These are phyloP conservation scores for Potentilla sterilis DNA, from an alignment of 306 rosid genomes.

Conservation along the genomic window DNA sequence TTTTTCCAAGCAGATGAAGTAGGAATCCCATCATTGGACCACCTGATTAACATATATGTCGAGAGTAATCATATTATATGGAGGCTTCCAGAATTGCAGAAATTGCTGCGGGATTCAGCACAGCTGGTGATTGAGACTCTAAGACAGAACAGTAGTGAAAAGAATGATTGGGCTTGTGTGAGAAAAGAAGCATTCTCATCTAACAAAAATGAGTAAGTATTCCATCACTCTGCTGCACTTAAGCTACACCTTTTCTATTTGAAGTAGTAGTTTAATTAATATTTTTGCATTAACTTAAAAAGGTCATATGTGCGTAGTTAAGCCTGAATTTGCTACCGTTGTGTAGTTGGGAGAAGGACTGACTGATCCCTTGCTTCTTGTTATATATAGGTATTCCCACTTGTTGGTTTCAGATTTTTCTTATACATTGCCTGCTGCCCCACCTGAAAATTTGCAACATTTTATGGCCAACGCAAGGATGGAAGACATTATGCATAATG, in stretches of 20 bases:
- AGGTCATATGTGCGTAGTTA: not conserved
- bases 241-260: not conserved
- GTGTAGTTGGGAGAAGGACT: slow-evolving; percentile 7
- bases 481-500: slow-evolving; percentile 50
- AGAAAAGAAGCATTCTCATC: slow-evolving; percentile 90
- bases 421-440: slow-evolving; percentile 64
- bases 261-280: slow-evolving; percentile 1
- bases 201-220: slow-evolving; percentile 84
- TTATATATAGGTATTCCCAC: slow-evolving; percentile 72
- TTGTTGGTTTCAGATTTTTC: slow-evolving; percentile 88
- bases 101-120: slow-evolving; percentile 63
- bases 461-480: slow-evolving; percentile 66
- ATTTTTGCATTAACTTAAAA: not conserved
- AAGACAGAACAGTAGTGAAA: slow-evolving; percentile 54
- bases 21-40: slow-evolving; percentile 75
- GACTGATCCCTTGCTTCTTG: slow-evolving; percentile 16
- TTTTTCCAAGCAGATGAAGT: slow-evolving; percentile 68
- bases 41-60: slow-evolving; percentile 71
- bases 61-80: slow-evolving; percentile 86
- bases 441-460: slow-evolving; percentile 80
- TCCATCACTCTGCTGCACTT: not conserved
- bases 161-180: slow-evolving; percentile 83
- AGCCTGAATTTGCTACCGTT: not conserved
- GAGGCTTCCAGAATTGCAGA: slow-evolving; percentile 92
- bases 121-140: slow-evolving; percentile 60